Percentiles rank a stretch among this genome's conserved stretches.
phyloP scores from a whole-genome alignment of 192 early-diverging fungal species.

The Cetraspora pellucida region DNA sequence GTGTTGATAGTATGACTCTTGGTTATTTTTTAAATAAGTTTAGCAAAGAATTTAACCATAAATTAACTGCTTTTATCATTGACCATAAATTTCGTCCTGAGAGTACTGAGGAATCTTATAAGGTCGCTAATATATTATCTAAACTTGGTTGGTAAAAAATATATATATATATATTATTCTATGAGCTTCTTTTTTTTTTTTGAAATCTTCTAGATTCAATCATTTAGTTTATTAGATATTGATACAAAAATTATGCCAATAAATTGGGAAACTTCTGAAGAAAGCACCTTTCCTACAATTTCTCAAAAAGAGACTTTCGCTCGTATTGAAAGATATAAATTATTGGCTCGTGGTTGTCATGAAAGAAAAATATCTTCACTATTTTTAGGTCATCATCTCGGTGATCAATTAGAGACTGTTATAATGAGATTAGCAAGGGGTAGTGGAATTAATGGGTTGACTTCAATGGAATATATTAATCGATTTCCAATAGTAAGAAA shows the following conservation, averaged over 20 bases:
- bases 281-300: conserved; percentile 21
- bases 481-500: conserved; percentile 42
- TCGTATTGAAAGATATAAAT: conserved; percentile 42
- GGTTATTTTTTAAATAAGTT: conserved; percentile 36
- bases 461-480: conserved; percentile 39
- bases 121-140: conserved; percentile 37
- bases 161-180: too few species aligned
- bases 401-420: conserved; percentile 53
- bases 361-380: conserved; percentile 42
- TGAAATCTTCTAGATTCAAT: not conserved
- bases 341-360: conserved; percentile 44
- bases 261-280: not conserved
- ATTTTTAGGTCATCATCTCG: conserved; percentile 48
- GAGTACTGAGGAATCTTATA: conserved; percentile 44
- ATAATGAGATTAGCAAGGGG: conserved; percentile 45
- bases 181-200: too few species aligned
- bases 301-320: conserved; percentile 45
- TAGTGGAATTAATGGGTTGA: conserved; percentile 52
- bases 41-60: not conserved
- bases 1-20: conserved; percentile 45
- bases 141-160: conserved; percentile 35
- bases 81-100: conserved; percentile 49
- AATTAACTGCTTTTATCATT: conserved; percentile 49
- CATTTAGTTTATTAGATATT: not conserved
- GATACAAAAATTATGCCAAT: conserved; percentile 17